These are phyloP conservation scores for Silene latifolia DNA, from an alignment of 148 eudicot genomes.

Conservation along the genomic window DNA sequence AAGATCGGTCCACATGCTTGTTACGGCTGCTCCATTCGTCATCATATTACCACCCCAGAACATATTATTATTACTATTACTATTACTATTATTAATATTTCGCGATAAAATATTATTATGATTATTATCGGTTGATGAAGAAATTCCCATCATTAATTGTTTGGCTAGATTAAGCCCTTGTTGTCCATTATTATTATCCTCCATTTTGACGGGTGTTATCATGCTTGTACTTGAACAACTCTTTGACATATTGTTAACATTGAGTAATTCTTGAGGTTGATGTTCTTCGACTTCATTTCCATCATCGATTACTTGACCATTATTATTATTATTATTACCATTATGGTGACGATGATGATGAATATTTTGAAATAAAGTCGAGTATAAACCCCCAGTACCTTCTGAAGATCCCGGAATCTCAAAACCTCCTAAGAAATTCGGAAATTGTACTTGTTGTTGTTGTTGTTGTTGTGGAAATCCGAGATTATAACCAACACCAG, in stretches of 20 bases:
- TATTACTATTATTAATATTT: slow-evolving; percentile 6
- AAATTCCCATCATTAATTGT: slow-evolving; percentile 32
- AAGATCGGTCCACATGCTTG: slow-evolving; percentile 46
- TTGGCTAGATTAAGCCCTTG: slow-evolving; percentile 33
- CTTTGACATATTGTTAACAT: slow-evolving; percentile 11
- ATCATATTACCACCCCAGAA: slow-evolving; percentile 36
- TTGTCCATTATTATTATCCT: slow-evolving; percentile 20
- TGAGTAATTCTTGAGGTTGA: not conserved
- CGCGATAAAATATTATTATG: not conserved
- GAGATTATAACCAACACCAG: slow-evolving; percentile 3
- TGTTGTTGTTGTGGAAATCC: slow-evolving; percentile 19
- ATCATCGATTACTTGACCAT: too few species aligned
- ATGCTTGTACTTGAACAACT: slow-evolving; percentile 7
- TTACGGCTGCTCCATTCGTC: not conserved
- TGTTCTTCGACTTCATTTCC: not conserved
- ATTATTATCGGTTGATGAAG: slow-evolving; percentile 12
- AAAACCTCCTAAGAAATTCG: slow-evolving; percentile 32
- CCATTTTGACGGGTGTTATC: slow-evolving; percentile 37
- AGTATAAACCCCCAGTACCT: slow-evolving; percentile 32
- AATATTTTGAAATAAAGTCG: slow-evolving; percentile 23
- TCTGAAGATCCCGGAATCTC: slow-evolving; percentile 27
- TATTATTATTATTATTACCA: not conserved
- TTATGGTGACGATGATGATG: not conserved
- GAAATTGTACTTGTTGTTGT: slow-evolving; percentile 19
- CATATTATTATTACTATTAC: slow-evolving; percentile 26